Evolutionary conservation across 495 filamentous ascomycete species (phyloP).

Genomic region (Penicillium tannophilum): DNA sequence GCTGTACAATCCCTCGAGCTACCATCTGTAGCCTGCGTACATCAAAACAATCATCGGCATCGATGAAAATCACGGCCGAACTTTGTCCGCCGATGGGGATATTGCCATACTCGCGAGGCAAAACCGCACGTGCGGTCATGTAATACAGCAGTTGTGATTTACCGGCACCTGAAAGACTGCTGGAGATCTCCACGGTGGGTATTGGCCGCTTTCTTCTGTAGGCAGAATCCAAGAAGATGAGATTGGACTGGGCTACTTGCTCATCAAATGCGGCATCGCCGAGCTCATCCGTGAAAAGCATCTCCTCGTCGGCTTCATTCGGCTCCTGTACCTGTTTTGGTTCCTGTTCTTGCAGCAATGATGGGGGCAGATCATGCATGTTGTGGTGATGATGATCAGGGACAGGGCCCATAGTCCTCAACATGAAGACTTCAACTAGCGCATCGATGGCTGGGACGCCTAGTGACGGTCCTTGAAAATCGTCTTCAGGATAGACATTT

Average conservation of each 20-base stretch:
- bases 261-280: conserved; percentile 1
- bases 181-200: conserved; percentile 60
- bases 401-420: conserved; percentile 9
- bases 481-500: conserved; percentile 21
- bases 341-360: background rate
- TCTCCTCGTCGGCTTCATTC: conserved; percentile 17
- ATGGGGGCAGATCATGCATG: background rate
- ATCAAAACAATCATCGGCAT: conserved; percentile 69
- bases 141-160: conserved; percentile 73
- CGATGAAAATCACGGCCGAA: conserved; percentile 68
- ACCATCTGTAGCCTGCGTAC: conserved; percentile 55
- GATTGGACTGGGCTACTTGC: conserved; percentile 8
- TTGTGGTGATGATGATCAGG: conserved; percentile 7
- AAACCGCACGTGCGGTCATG: conserved; percentile 57
- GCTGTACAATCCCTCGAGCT: conserved; percentile 28
- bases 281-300: conserved; percentile 14
- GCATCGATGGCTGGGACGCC: conserved; percentile 52
- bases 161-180: conserved; percentile 55
- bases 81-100: conserved; percentile 46
- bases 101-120: conserved; percentile 48
- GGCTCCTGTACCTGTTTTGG: background rate
- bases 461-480: conserved; percentile 24
- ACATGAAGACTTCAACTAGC: conserved; percentile 48
- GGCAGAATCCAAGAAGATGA: conserved; percentile 15
- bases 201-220: conserved; percentile 28